Base-by-base conservation (phyloP, 805 yeast genomes). In the Saccharomycopsis amapae region DNA sequence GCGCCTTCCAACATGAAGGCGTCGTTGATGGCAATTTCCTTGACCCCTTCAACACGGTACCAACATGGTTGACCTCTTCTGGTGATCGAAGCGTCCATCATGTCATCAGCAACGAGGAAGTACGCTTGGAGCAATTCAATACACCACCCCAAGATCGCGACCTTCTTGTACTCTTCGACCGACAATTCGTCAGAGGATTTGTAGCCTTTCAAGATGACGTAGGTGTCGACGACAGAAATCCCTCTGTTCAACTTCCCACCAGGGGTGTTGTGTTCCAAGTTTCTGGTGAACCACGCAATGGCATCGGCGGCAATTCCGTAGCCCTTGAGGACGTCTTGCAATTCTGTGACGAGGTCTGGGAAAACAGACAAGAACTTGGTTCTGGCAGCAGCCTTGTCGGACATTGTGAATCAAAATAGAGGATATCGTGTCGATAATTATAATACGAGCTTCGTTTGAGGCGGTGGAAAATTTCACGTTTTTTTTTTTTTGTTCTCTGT, bases 41-140 rank as follows among this genome's bases (percentile, higher is more conserved):
- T 86, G 49, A 93, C 96, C 33, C 78, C 78, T 55, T 76, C 79
- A 30, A 68, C 75, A 60, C 73, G 79, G 72, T 88, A 93, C 98
- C 98, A 93, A 67, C 98, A 93, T 55, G 96, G 93, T 68, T 90
- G 97, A 50, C 97, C 98, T 65, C 98, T 82, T 74, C 98, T 85
- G 35, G 98, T 93, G 64, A 86, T 83, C 28, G 96, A 85, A 56
- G 79, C 78, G 65, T 93, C 98, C 98, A 93, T 93, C 79, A 93
- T 93, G 63, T 93, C 98, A 64, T 93, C 98, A 26, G 97, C 94
- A 47, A 93, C 97, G 58, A 93, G 74, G 73, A 93, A 93, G 64
- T 86, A 93, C 1, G 97, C 97, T 68, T 90, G 98, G 56, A 90
- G 72, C 54, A 93, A 73, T 69, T 93, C 98, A 56, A 93, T 79